These are phyloP conservation scores for Hyaloscypha hepaticicola DNA, from an alignment of 495 filamentous ascomycete genomes.

Conservation along the genomic window DNA sequence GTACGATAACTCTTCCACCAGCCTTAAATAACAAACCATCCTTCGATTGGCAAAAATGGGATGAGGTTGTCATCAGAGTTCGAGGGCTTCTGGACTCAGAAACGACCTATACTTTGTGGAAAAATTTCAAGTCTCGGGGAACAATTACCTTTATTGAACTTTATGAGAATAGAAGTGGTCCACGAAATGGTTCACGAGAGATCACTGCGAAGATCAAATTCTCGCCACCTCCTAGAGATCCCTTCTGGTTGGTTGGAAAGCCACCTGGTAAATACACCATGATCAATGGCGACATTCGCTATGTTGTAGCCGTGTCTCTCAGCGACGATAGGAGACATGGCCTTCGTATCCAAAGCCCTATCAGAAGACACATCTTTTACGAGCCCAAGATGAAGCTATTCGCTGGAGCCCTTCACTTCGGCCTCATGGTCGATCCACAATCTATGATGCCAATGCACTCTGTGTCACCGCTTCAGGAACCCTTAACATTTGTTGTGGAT, in stretches of 20 bases:
- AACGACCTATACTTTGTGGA: slow-evolving; percentile 32
- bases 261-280: slow-evolving; percentile 5
- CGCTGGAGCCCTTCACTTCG: slow-evolving; percentile 47
- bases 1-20: neutral
- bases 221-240: slow-evolving; percentile 25
- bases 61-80: slow-evolving; percentile 20
- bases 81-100: slow-evolving; percentile 9
- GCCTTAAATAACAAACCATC: neutral
- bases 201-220: slow-evolving; percentile 35
- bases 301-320: slow-evolving; percentile 1
- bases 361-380: slow-evolving; percentile 17
- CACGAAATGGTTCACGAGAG: slow-evolving; percentile 27
- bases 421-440: slow-evolving; percentile 45
- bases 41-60: slow-evolving; percentile 18
- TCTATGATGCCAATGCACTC: slow-evolving; percentile 52
- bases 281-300: neutral
- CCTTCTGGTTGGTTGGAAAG: slow-evolving; percentile 31
- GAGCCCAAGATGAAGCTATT: slow-evolving; percentile 31
- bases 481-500: slow-evolving; percentile 40
- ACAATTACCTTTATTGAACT: slow-evolving; percentile 35
- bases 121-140: slow-evolving; percentile 31
- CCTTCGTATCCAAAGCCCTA: slow-evolving; percentile 21
- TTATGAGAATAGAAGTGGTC: slow-evolving; percentile 19
- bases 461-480: neutral
- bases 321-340: neutral